Conservation (phyloP, 257 asterid species). For the Coffea eugenioides region DNA sequence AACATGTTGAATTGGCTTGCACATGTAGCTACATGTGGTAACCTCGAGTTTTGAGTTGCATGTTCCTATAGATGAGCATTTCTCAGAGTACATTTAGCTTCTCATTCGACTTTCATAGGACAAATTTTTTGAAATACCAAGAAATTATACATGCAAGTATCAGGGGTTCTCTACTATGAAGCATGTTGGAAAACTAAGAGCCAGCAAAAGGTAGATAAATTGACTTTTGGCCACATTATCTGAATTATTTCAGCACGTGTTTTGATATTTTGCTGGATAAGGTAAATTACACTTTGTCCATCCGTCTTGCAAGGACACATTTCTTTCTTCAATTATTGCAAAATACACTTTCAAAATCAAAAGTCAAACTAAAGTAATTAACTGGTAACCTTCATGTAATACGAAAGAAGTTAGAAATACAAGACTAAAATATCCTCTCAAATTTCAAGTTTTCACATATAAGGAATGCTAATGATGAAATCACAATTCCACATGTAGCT, state of each 20-base stretch:
- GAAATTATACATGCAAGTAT: neutral
- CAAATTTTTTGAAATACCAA: neutral
- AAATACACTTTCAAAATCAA: neutral
- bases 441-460: neutral
- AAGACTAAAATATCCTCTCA: too few relatives aligned
- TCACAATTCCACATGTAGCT: neutral
- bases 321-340: neutral
- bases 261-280: neutral
- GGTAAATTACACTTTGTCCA: neutral
- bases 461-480: neutral
- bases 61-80: neutral
- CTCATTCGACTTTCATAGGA: neutral
- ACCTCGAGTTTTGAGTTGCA: neutral
- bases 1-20: neutral
- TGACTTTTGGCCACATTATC: neutral
- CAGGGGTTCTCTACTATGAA: neutral
- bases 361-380: neutral
- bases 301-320: neutral
- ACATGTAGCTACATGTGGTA: neutral
- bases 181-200: neutral
- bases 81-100: conserved; percentile 1
- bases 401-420: too few relatives aligned
- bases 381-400: neutral
- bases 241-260: neutral
- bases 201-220: neutral